Conservation (phyloP, 208 protist genomes). For the Plasmodiophora brassicae region DNA sequence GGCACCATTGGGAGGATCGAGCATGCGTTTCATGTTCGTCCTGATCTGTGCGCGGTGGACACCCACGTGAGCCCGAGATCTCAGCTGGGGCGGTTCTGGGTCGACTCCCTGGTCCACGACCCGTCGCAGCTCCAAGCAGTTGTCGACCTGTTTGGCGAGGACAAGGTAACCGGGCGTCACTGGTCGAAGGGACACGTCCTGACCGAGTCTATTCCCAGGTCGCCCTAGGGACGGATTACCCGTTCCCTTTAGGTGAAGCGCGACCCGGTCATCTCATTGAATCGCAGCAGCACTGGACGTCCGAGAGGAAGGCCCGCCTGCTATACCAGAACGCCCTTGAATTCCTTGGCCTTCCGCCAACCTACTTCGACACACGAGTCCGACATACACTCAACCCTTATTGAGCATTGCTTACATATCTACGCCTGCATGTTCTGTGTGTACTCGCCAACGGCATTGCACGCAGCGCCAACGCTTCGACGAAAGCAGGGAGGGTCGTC, state of each 20-base stretch:
- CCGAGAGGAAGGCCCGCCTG: neutral
- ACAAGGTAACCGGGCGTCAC: conserved; percentile 58
- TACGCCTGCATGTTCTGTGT: too few species aligned
- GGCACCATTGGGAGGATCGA: conserved; percentile 64
- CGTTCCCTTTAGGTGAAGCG: conserved; percentile 61
- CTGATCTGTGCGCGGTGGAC: conserved; percentile 67
- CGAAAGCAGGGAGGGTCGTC: too few species aligned
- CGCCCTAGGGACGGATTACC: conserved; percentile 43
- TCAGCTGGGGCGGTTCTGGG: conserved; percentile 63
- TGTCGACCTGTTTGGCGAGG: conserved; percentile 64
- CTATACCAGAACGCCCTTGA: conserved; percentile 38
- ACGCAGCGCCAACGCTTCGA: too few species aligned
- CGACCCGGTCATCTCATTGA: conserved; percentile 48
- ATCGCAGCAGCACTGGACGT: neutral
- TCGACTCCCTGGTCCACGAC: conserved; percentile 72
- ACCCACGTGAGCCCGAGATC: conserved; percentile 51
- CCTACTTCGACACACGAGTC: too few species aligned
- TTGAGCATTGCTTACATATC: too few species aligned
- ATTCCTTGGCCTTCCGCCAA: too few species aligned
- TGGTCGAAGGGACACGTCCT: conserved; percentile 48
- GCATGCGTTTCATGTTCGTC: conserved; percentile 64
- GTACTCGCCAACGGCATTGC: too few species aligned
- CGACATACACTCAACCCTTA: too few species aligned
- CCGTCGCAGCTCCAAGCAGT: conserved; percentile 56
- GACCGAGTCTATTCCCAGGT: conserved; percentile 19